Evolutionary conservation across 169 alveolate species (phyloP).

Genomic region (Eimeria sp.): DNA sequence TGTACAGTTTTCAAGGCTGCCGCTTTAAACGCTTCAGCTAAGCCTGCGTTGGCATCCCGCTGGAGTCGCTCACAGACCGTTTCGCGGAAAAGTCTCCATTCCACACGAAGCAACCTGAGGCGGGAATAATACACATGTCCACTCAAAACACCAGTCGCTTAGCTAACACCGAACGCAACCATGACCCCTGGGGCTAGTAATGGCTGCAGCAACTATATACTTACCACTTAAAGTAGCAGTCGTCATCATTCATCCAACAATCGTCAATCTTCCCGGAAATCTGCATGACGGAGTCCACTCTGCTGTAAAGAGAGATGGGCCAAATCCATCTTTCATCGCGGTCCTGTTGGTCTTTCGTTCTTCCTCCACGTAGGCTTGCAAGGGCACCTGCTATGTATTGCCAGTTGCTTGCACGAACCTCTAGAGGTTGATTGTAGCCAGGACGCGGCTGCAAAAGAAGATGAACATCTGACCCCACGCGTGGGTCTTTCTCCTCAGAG

Average conservation of each 20-base stretch:
- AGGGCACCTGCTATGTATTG: background rate
- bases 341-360: background rate
- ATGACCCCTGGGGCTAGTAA: background rate
- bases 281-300: background rate
- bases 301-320: background rate
- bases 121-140: too few relatives aligned
- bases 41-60: constrained; percentile 12
- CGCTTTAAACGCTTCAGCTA: background rate
- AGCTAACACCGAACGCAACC: background rate
- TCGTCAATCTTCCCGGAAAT: constrained; percentile 9
- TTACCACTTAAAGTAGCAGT: constrained; percentile 76
- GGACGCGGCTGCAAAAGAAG: constrained; percentile 67
- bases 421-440: constrained; percentile 57
- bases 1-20: background rate
- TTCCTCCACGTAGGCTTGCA: background rate
- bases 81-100: background rate
- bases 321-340: background rate
- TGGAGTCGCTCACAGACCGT: constrained; percentile 59
- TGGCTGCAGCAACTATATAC: background rate
- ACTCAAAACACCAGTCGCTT: background rate
- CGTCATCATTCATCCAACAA: constrained; percentile 59
- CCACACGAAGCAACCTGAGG: constrained; percentile 52
- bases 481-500: background rate
- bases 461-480: constrained; percentile 41
- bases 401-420: constrained; percentile 11